phyloP scores from a whole-genome alignment of 2,329 filamentous ascomycete species.

The Ophiosphaerella korrae region DNA sequence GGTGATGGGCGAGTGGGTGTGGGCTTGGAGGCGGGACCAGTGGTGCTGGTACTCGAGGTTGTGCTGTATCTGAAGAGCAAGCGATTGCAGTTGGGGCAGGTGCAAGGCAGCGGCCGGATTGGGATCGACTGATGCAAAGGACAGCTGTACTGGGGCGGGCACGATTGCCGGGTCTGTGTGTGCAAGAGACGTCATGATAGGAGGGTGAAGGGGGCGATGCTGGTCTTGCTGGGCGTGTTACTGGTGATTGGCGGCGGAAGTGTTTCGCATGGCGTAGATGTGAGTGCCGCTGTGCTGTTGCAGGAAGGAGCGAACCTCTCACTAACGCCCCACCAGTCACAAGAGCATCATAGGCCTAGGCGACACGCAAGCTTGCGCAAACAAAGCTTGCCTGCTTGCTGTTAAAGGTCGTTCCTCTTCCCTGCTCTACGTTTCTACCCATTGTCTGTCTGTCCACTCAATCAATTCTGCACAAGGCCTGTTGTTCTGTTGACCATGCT shows the following conservation, averaged over 20 bases:
- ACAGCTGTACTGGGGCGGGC: slow-evolving; percentile 41
- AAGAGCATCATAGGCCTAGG: slow-evolving; percentile 4
- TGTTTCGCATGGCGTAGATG: slow-evolving; percentile 25
- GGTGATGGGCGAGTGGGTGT: slow-evolving; percentile 54
- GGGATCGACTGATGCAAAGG: slow-evolving; percentile 29
- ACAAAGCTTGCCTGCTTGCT: neutral
- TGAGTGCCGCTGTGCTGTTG: slow-evolving; percentile 29
- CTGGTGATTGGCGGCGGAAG: slow-evolving; percentile 23
- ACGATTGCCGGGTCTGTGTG: slow-evolving; percentile 30
- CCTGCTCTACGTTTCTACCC: neutral
- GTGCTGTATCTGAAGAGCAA: slow-evolving; percentile 67
- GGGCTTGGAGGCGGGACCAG: slow-evolving; percentile 67
- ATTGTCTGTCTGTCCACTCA: neutral
- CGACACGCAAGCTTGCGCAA: slow-evolving; percentile 12
- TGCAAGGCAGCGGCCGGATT: slow-evolving; percentile 19
- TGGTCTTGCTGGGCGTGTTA: slow-evolving; percentile 12
- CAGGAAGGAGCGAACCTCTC: slow-evolving; percentile 41
- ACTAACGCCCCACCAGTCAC: slow-evolving; percentile 19
- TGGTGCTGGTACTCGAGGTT: slow-evolving; percentile 78
- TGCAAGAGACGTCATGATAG: slow-evolving; percentile 33
- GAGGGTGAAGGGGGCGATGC: slow-evolving; percentile 9
- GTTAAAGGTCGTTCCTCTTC: neutral
- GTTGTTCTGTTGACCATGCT: slow-evolving; percentile 24
- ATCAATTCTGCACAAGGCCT: neutral
- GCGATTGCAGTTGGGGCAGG: slow-evolving; percentile 49